Conservation (phyloP, 75 land plant genomes). For the Chamaecyparis obtusa region DNA sequence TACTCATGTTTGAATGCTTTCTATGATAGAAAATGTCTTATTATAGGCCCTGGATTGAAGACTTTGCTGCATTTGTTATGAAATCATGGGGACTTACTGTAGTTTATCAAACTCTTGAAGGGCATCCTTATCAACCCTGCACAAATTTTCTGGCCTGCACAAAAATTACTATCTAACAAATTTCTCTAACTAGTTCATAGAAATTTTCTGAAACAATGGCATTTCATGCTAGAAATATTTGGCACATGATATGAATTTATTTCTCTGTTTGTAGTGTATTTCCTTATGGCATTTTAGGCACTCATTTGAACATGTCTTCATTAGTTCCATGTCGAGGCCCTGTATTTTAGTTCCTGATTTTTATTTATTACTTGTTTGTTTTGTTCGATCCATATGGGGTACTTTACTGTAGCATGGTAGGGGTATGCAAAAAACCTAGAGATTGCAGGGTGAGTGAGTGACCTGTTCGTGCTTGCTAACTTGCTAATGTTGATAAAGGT, state of each 20-base stretch:
- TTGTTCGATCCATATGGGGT: no score
- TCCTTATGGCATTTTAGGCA: no score
- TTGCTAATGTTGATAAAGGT: neutral
- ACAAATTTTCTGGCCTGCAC: neutral
- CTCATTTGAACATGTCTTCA: no score
- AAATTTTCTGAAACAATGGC: neutral
- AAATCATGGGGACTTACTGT: neutral
- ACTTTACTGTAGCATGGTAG: neutral
- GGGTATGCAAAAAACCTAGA: neutral
- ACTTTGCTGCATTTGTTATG: neutral
- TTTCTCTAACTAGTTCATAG: neutral
- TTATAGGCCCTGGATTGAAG: neutral
- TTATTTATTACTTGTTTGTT: no score
- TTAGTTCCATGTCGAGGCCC: no score
- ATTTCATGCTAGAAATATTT: neutral
- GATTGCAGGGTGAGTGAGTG: neutral
- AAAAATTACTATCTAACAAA: no score
- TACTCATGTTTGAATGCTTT: neutral
- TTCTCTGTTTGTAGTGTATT: neutral
- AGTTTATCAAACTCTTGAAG: neutral
- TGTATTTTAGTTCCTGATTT: no score
- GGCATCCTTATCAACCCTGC: neutral
- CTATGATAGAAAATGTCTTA: neutral
- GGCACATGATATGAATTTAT: neutral
- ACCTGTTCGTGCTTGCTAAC: neutral